phyloP scores from a whole-genome alignment of 805 yeast species.

The Blastobotrys parvus region DNA sequence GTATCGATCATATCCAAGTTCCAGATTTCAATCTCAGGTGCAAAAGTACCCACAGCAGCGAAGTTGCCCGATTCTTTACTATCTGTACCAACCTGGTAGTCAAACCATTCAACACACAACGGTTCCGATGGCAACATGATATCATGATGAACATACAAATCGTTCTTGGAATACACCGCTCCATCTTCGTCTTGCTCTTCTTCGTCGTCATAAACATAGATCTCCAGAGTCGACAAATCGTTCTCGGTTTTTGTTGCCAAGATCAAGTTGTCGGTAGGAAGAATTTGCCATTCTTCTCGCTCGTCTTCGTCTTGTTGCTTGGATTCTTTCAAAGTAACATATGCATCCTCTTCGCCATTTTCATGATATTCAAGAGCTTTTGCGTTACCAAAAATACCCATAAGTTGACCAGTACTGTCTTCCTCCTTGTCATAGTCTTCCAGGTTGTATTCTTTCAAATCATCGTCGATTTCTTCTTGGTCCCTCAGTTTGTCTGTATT shows the following conservation, averaged over 20 bases:
- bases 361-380: slow-evolving; percentile 33
- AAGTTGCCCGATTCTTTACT: slow-evolving; percentile 64
- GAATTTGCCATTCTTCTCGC: slow-evolving; percentile 72
- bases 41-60: slow-evolving; percentile 95
- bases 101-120: slow-evolving; percentile 91
- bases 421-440: slow-evolving; percentile 57
- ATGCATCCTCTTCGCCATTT: slow-evolving; percentile 43
- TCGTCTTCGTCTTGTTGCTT: slow-evolving; percentile 63
- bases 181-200: slow-evolving; percentile 68
- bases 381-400: slow-evolving; percentile 39
- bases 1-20: slow-evolving; percentile 86
- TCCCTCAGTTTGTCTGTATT: slow-evolving; percentile 9
- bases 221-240: slow-evolving; percentile 84
- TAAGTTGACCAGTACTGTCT: slow-evolving; percentile 36
- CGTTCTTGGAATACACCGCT: slow-evolving; percentile 52
- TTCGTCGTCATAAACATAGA: slow-evolving; percentile 90
- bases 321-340: slow-evolving; percentile 46
- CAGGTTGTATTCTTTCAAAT: slow-evolving; percentile 77
- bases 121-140: slow-evolving; percentile 97
- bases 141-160: slow-evolving; percentile 91
- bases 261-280: slow-evolving; percentile 83
- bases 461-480: slow-evolving; percentile 43
- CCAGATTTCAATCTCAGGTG: slow-evolving; percentile 97
- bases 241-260: slow-evolving; percentile 94
- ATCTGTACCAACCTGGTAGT: slow-evolving; percentile 48